These are phyloP conservation scores for Leishmania guyanensis DNA, from an alignment of 208 protist genomes.

Conservation along the genomic window DNA sequence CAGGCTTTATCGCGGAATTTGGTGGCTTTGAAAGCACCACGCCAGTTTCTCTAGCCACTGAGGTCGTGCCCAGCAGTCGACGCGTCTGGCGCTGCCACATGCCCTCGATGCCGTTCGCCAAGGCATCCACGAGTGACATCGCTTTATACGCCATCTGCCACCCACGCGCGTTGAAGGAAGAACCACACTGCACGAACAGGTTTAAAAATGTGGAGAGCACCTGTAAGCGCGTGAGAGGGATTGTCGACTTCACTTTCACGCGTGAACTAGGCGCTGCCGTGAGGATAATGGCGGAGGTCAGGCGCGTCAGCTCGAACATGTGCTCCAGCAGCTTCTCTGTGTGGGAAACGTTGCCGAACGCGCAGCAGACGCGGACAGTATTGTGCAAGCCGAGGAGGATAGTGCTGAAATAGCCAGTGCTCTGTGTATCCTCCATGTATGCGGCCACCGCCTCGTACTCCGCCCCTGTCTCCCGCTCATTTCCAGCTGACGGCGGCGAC, in stretches of 20 bases:
- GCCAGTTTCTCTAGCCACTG: slow-evolving; percentile 15
- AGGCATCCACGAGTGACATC: slow-evolving; percentile 74
- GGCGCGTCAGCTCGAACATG: slow-evolving; percentile 60
- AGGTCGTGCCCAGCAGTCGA: slow-evolving; percentile 14
- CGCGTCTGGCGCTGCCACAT: slow-evolving; percentile 61
- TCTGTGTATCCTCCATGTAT: slow-evolving; percentile 51
- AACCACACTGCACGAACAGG: slow-evolving; percentile 64
- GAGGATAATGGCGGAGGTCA: slow-evolving; percentile 52
- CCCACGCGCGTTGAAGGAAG: slow-evolving; percentile 54
- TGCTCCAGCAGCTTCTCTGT: slow-evolving; percentile 71
- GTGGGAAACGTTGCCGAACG: slow-evolving; percentile 70
- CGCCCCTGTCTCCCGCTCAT: neutral
- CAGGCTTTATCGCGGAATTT: neutral
- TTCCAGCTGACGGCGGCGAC: neutral
- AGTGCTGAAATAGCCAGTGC: slow-evolving; percentile 47
- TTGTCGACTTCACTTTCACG: slow-evolving; percentile 43
- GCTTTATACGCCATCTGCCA: slow-evolving; percentile 76
- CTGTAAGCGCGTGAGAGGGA: slow-evolving; percentile 62
- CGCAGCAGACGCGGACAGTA: slow-evolving; percentile 76
- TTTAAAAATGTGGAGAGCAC: slow-evolving; percentile 68
- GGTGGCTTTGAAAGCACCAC: neutral
- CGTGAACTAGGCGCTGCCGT: slow-evolving; percentile 17
- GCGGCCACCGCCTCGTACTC: slow-evolving; percentile 31
- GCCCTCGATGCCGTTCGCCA: slow-evolving; percentile 81
- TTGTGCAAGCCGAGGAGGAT: slow-evolving; percentile 64